Percentiles rank a stretch among this genome's conserved stretches.
Conservation (phyloP, 768 basidiomycete genomes). For the Sutorius australiensis region DNA sequence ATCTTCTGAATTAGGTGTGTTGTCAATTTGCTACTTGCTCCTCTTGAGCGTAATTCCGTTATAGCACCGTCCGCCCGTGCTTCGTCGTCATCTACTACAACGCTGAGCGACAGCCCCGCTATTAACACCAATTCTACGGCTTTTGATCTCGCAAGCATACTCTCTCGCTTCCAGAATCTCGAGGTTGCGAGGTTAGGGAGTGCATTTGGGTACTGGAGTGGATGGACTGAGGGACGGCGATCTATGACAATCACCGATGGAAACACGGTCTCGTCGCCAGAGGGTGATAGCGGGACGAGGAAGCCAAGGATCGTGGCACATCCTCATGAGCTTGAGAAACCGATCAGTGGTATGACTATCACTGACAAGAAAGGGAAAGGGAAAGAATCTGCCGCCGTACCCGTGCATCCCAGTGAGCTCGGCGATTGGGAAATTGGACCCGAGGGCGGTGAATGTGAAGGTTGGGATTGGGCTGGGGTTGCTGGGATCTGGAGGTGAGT, state of each 20-base stretch:
- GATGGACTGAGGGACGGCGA: conserved; percentile 14
- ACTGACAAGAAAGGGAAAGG: conserved; percentile 17
- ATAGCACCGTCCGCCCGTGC: neutral
- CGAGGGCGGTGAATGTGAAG: conserved; percentile 30
- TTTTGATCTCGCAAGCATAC: conserved; percentile 21
- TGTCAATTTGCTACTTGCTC: neutral
- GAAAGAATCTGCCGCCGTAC: neutral
- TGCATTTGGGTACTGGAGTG: conserved; percentile 40
- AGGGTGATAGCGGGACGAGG: neutral
- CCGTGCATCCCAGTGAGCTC: neutral
- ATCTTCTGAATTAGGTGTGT: conserved; percentile 4
- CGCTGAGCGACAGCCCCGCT: neutral
- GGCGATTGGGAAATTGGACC: conserved; percentile 22
- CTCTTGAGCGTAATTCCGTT: neutral
- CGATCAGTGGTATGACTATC: neutral
- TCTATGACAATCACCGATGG: neutral
- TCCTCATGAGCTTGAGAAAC: conserved; percentile 11
- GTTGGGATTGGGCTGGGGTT: conserved; percentile 62
- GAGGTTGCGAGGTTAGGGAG: conserved; percentile 41
- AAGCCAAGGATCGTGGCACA: conserved; percentile 14
- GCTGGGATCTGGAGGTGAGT: conserved; percentile 52
- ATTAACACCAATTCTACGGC: neutral
- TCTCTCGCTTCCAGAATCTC: conserved; percentile 29
- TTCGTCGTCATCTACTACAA: neutral
- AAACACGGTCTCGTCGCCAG: neutral